phyloP scores from a whole-genome alignment of 2,329 filamentous ascomycete species.

The Trichocomaceae sp. region DNA sequence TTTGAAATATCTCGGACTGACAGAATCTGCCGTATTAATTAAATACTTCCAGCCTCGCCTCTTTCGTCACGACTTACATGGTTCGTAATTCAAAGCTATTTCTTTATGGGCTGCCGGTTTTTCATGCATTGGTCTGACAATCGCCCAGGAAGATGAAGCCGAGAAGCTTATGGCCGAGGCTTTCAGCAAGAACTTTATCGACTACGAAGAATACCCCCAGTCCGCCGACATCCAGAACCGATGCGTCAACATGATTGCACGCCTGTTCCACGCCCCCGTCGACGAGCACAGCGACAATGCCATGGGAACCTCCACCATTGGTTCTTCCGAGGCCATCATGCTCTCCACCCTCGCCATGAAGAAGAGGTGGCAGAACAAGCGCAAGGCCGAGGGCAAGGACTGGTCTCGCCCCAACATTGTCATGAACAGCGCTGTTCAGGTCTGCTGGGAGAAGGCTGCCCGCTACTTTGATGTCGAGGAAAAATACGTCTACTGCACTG shows the following conservation, averaged over 20 bases:
- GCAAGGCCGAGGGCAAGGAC: slow-evolving; percentile 74
- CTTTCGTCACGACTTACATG: slow-evolving; percentile 96
- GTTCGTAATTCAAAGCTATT: too few species aligned
- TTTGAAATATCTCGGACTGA: neutral
- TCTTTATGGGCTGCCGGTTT: too few species aligned
- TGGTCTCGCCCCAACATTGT: slow-evolving; percentile 78
- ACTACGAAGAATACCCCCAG: slow-evolving; percentile 78
- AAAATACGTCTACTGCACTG: slow-evolving; percentile 63
- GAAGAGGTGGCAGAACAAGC: slow-evolving; percentile 83
- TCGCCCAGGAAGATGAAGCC: slow-evolving; percentile 72
- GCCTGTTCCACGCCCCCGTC: slow-evolving; percentile 74
- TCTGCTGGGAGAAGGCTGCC: slow-evolving; percentile 92
- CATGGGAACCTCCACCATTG: slow-evolving; percentile 81
- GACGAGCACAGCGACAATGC: slow-evolving; percentile 52
- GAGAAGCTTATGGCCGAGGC: slow-evolving; percentile 93
- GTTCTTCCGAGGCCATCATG: slow-evolving; percentile 67
- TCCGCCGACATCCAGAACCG: slow-evolving; percentile 84
- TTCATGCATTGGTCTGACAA: too few species aligned
- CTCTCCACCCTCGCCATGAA: slow-evolving; percentile 73
- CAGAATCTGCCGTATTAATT: too few species aligned
- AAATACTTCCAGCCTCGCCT: slow-evolving; percentile 59
- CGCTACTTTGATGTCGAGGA: slow-evolving; percentile 92
- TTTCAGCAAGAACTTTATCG: slow-evolving; percentile 92
- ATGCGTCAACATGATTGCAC: slow-evolving; percentile 83
- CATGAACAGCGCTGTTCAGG: slow-evolving; percentile 94